Evolutionary conservation across 2,329 filamentous ascomycete species (phyloP).

Genomic region (Hymenoscyphus fraxineus): DNA sequence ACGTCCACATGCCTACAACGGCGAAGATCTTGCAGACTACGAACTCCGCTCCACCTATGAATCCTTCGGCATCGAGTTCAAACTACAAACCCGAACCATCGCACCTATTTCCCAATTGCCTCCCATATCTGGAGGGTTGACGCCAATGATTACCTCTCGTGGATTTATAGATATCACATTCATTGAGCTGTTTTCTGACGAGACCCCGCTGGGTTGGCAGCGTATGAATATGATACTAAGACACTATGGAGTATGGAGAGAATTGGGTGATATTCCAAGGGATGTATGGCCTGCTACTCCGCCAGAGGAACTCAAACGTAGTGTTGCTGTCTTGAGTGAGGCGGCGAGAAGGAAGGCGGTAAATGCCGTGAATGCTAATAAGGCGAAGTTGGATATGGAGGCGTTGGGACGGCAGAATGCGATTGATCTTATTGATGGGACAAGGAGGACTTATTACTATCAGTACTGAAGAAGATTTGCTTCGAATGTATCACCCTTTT

Average conservation of each 20-base stretch:
- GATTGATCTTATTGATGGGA: conserved; percentile 26
- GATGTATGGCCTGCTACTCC: conserved; percentile 10
- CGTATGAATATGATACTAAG: conserved; percentile 10
- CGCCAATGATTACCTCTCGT: conserved; percentile 50
- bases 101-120: not conserved
- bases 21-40: conserved; percentile 16
- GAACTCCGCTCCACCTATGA: conserved; percentile 14
- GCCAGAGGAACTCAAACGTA: conserved; percentile 9
- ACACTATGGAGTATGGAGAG: conserved; percentile 14
- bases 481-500: too few relatives aligned
- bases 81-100: not conserved
- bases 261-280: conserved; percentile 15
- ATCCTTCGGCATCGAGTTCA: conserved; percentile 16
- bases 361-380: not conserved
- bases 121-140: conserved; percentile 10
- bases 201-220: conserved; percentile 6
- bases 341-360: not conserved
- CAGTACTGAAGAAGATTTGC: conserved; percentile 25
- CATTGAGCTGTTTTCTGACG: conserved; percentile 11
- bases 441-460: conserved; percentile 39
- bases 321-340: conserved; percentile 6
- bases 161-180: conserved; percentile 51
- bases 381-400: conserved; percentile 3
- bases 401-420: conserved; percentile 7
- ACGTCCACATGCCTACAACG: conserved; percentile 6